These are phyloP conservation scores for Pseudohalonectria lignicola DNA, from an alignment of 2,329 filamentous ascomycete species.

Conservation along the genomic window DNA sequence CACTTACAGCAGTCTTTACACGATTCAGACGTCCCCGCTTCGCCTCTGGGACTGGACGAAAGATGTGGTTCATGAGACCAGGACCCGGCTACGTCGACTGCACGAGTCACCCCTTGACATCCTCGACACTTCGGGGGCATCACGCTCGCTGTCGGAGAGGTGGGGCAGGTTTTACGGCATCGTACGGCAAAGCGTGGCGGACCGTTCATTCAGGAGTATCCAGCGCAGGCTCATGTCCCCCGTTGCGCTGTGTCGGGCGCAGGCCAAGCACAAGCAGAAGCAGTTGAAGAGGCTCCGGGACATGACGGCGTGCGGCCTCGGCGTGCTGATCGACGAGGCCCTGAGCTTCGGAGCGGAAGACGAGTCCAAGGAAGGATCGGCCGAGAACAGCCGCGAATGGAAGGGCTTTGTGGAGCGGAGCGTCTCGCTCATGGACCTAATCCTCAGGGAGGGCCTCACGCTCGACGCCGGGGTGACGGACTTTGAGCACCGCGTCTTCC, in stretches of 20 bases:
- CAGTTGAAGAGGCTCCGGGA: conserved; percentile 62
- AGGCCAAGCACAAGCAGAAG: conserved; percentile 65
- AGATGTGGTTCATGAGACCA: conserved; percentile 57
- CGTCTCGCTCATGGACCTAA: conserved; percentile 75
- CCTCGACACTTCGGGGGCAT: conserved; percentile 12
- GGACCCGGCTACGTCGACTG: conserved; percentile 25
- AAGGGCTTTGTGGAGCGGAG: conserved; percentile 71
- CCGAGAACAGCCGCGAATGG: conserved; percentile 34
- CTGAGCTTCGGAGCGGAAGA: conserved; percentile 50
- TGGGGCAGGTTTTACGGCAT: conserved; percentile 70
- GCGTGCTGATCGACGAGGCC: conserved; percentile 79
- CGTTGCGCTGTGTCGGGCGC: conserved; percentile 61
- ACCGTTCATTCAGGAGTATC: conserved; percentile 61
- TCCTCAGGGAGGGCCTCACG: conserved; percentile 60
- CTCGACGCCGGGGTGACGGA: conserved; percentile 51
- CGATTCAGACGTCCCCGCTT: conserved; percentile 72
- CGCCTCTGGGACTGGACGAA: conserved; percentile 59
- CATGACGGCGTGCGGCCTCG: conserved; percentile 76
- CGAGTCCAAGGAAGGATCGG: conserved; percentile 28
- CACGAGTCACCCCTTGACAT: conserved; percentile 3
- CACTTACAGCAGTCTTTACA: conserved; percentile 69
- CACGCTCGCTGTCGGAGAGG: conserved; percentile 30
- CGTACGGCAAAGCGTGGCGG: conserved; percentile 63
- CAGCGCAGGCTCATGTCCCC: conserved; percentile 66
- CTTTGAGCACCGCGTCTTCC: conserved; percentile 56